phyloP scores from a whole-genome alignment of 108 stramenopile species.

The Fistulifera pelliculosa region DNA sequence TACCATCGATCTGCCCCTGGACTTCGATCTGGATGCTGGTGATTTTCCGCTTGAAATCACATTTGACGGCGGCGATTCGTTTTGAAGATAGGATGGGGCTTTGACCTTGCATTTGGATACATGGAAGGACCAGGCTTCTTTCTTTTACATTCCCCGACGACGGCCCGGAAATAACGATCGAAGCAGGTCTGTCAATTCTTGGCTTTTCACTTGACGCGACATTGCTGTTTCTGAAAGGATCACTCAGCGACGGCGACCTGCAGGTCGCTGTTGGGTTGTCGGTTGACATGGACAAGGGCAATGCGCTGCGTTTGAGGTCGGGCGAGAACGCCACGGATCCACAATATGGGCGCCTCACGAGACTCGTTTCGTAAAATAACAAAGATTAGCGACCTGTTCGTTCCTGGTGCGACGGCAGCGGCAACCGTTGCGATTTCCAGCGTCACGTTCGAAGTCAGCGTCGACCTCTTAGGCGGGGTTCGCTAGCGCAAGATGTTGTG shows the following conservation, averaged over 20 bases:
- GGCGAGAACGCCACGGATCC: constrained; percentile 7
- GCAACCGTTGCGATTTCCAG: neutral
- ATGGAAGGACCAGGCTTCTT: constrained; percentile 23
- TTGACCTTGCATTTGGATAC: constrained; percentile 20
- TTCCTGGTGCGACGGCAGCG: constrained; percentile 11
- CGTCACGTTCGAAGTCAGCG: too few relatives aligned
- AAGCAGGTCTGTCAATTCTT: constrained; percentile 9
- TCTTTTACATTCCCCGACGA: constrained; percentile 18
- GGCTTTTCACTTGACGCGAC: constrained; percentile 2
- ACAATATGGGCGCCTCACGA: constrained; percentile 14
- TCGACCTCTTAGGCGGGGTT: neutral
- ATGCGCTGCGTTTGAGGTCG: constrained; percentile 13
- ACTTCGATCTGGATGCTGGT: constrained; percentile 15
- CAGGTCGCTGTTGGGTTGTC: constrained; percentile 21
- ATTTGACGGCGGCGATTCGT: neutral
- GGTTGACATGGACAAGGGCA: constrained; percentile 23
- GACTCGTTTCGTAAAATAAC: constrained; percentile 7
- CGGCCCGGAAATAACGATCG: constrained; percentile 11
- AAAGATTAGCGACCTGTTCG: constrained; percentile 16
- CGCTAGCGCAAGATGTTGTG: constrained; percentile 1
- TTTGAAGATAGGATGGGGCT: constrained; percentile 10
- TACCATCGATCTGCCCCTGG: constrained; percentile 4
- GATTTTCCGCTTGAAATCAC: constrained; percentile 15
- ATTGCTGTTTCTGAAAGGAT: constrained; percentile 15
- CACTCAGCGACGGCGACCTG: constrained; percentile 7